Conservation (phyloP, 768 basidiomycete genomes). For the Melanogaster broomeanus region DNA sequence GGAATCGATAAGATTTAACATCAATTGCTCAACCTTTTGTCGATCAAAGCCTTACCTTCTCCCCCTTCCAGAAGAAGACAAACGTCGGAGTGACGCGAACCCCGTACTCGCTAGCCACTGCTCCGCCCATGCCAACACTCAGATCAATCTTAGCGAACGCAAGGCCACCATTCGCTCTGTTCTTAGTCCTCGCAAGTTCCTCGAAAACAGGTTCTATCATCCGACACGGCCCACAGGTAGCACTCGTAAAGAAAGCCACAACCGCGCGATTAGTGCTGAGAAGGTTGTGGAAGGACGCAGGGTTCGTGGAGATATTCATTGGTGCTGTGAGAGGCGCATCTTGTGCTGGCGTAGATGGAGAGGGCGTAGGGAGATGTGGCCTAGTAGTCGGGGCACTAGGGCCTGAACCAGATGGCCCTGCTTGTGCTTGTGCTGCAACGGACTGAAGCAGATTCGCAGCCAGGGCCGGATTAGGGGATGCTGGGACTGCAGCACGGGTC, state of each 20-base stretch:
- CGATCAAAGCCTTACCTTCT: conserved; percentile 50
- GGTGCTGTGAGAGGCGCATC: conserved; percentile 57
- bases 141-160: conserved; percentile 88
- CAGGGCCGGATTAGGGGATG: conserved; percentile 48
- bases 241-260: conserved; percentile 80
- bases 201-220: conserved; percentile 87
- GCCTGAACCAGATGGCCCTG: conserved; percentile 31
- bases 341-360: conserved; percentile 29
- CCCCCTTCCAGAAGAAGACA: conserved; percentile 79
- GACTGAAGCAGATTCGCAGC: conserved; percentile 57
- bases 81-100: conserved; percentile 87
- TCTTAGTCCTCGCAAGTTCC: conserved; percentile 67
- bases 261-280: conserved; percentile 68
- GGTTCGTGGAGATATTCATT: conserved; percentile 73
- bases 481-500: conserved; percentile 27
- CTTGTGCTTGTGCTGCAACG: conserved; percentile 57
- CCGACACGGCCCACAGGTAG: conserved; percentile 75
- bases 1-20: neutral
- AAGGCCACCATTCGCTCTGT: conserved; percentile 45
- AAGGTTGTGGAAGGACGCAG: conserved; percentile 67
- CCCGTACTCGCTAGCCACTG: conserved; percentile 61
- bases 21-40: neutral
- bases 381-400: conserved; percentile 7
- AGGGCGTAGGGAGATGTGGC: conserved; percentile 11
- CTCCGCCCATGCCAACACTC: conserved; percentile 60